These are phyloP conservation scores for Rhinocladiella mackenziei DNA, from an alignment of 2,329 filamentous ascomycete genomes.

Conservation along the genomic window DNA sequence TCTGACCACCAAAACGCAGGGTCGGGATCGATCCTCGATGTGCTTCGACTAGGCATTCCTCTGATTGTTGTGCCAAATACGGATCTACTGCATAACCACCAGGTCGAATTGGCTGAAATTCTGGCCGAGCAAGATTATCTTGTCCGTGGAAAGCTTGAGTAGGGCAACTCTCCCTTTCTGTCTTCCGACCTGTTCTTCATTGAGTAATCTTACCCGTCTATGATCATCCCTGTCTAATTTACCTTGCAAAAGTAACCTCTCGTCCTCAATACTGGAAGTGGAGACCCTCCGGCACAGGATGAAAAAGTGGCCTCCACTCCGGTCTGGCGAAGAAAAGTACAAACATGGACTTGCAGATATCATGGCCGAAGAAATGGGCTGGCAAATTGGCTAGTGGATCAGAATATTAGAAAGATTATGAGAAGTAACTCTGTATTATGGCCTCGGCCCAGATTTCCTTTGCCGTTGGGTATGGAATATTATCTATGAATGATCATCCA, in stretches of 20 bases:
- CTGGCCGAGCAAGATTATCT: conserved; percentile 72
- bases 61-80: conserved; percentile 89
- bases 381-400: conserved; percentile 43
- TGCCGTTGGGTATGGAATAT: no score
- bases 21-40: conserved; percentile 83
- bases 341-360: conserved; percentile 47
- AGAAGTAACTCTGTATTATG: no score
- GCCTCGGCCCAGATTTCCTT: no score
- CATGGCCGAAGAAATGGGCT: conserved; percentile 57
- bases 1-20: conserved; percentile 50
- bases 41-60: conserved; percentile 66
- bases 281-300: conserved; percentile 45
- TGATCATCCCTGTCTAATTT: conserved; percentile 12
- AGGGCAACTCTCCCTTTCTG: conserved; percentile 22
- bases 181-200: neutral
- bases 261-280: conserved; percentile 45
- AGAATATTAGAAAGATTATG: no score
- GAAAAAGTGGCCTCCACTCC: conserved; percentile 50
- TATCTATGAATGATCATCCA: no score
- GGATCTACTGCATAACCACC: conserved; percentile 80
- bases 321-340: conserved; percentile 42
- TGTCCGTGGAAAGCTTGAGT: conserved; percentile 66
- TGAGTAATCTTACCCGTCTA: neutral
- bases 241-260: conserved; percentile 42
- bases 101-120: conserved; percentile 76